Evolutionary conservation across 2,329 filamentous ascomycete species (phyloP).

Genomic region (Sporothrix dimorphospora): DNA sequence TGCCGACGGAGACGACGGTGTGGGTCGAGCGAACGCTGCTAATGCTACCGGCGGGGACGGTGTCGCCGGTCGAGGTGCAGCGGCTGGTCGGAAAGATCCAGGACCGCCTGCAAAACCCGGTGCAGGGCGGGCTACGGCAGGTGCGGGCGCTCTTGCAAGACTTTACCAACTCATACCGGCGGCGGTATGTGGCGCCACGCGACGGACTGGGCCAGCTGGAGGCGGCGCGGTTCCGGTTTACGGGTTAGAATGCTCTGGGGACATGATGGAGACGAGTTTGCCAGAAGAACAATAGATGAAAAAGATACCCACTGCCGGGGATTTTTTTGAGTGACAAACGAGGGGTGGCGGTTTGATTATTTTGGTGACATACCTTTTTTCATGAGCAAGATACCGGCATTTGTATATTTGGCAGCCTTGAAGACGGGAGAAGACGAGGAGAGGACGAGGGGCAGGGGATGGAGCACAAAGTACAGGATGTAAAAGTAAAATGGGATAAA

Average conservation of each 20-base stretch:
- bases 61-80: constrained; percentile 79
- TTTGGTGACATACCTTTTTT: constrained; percentile 10
- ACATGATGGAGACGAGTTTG: too few relatives aligned
- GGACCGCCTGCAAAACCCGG: constrained; percentile 54
- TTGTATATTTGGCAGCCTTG: constrained; percentile 20
- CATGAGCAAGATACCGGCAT: constrained; percentile 23
- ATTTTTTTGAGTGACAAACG: not conserved
- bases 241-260: constrained; percentile 45
- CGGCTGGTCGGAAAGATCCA: constrained; percentile 79
- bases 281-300: not conserved
- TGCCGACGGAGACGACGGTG: constrained; percentile 74
- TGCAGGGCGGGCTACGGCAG: constrained; percentile 63
- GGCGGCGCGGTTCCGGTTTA: constrained; percentile 83
- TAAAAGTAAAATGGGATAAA: constrained; percentile 7
- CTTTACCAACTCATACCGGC: constrained; percentile 92
- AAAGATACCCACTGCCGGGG: not conserved
- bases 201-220: constrained; percentile 88
- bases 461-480: not conserved
- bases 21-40: constrained; percentile 87
- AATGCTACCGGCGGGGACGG: constrained; percentile 79
- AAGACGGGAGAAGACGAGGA: not conserved
- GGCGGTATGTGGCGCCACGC: constrained; percentile 91
- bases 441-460: not conserved
- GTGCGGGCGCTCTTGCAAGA: constrained; percentile 88
- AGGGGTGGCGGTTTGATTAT: constrained; percentile 7